These are phyloP conservation scores for Dothideomycetes sp. DNA, from an alignment of 2,329 filamentous ascomycete genomes.

Conservation along the genomic window DNA sequence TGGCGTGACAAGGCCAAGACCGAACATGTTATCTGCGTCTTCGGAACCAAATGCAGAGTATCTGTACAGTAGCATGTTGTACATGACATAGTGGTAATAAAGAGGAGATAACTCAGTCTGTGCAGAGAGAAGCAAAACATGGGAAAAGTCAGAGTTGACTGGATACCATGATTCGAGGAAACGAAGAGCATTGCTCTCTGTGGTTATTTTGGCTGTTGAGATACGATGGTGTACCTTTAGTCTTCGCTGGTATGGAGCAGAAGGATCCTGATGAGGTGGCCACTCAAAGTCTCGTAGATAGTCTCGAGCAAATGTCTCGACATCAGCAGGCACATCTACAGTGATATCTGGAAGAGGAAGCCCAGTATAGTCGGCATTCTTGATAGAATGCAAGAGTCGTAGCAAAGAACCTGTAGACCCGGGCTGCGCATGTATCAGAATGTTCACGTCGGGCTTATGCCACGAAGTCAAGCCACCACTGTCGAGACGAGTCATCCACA, in stretches of 20 bases:
- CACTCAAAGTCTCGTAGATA: slow-evolving; percentile 59
- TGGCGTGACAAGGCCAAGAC: slow-evolving; percentile 72
- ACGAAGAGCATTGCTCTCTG: slow-evolving; percentile 63
- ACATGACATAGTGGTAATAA: slow-evolving; percentile 82
- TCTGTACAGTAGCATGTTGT: slow-evolving; percentile 64
- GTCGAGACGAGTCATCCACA: slow-evolving; percentile 74
- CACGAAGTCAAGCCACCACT: slow-evolving; percentile 63
- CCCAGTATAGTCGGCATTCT: slow-evolving; percentile 64
- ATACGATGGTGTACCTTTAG: slow-evolving; percentile 70
- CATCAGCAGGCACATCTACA: slow-evolving; percentile 66
- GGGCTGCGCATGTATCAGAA: slow-evolving; percentile 68
- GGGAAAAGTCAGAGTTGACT: slow-evolving; percentile 49
- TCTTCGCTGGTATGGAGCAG: slow-evolving; percentile 33
- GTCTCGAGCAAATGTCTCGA: slow-evolving; percentile 55
- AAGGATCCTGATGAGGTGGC: slow-evolving; percentile 48
- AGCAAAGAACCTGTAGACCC: slow-evolving; percentile 65
- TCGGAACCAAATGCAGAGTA: slow-evolving; percentile 50
- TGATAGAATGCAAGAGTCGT: slow-evolving; percentile 67
- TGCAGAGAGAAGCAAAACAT: slow-evolving; percentile 77
- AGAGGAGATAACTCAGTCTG: slow-evolving; percentile 69
- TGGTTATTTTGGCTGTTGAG: slow-evolving; percentile 46
- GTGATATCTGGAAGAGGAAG: slow-evolving; percentile 64
- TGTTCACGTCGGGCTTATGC: slow-evolving; percentile 70
- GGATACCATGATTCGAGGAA: slow-evolving; percentile 89
- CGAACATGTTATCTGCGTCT: slow-evolving; percentile 53